Conservation (phyloP, 2,329 filamentous ascomycete species). For the Fusarium protoensiforme region DNA sequence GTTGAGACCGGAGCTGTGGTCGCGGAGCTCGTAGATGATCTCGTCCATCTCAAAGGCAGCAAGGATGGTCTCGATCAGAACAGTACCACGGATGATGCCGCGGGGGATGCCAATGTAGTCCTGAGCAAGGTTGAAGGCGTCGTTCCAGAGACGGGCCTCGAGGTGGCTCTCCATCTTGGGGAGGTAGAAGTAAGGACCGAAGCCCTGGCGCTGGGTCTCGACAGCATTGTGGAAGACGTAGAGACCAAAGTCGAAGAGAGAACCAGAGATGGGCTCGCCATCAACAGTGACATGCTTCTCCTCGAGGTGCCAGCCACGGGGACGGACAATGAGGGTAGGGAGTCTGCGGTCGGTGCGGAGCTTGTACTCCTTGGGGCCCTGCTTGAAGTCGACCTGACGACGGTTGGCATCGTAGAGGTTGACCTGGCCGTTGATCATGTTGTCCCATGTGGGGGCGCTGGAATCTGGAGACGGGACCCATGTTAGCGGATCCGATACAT, state of each 20-base stretch:
- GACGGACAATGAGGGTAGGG: conserved; percentile 92
- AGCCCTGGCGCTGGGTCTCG: conserved; percentile 84
- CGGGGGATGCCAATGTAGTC: conserved; percentile 91
- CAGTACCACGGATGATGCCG: conserved; percentile 93
- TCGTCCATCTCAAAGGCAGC: conserved; percentile 99
- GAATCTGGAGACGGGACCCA: conserved; percentile 71
- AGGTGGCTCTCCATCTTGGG: conserved; percentile 99
- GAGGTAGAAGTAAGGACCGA: conserved; percentile 96
- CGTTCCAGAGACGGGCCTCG: conserved; percentile 97
- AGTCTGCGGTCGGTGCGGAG: conserved; percentile 87
- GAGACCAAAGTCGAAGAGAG: conserved; percentile 95
- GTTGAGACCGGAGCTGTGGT: conserved; percentile 96
- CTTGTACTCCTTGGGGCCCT: conserved; percentile 96
- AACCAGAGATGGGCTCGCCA: conserved; percentile 91
- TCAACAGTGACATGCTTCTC: conserved; percentile 98
- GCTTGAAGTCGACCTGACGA: conserved; percentile 94
- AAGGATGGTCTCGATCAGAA: conserved; percentile 97
- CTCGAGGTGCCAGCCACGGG: conserved; percentile 96
- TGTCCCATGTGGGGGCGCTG: conserved; percentile 96
- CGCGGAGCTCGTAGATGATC: conserved; percentile 98
- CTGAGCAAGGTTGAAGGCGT: conserved; percentile 95
- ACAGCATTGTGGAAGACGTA: conserved; percentile 99
- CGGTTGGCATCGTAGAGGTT: conserved; percentile 98
- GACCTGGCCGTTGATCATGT: conserved; percentile 98
- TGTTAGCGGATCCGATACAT: conserved; percentile 18